Evolutionary conservation across 306 rosid species (phyloP).

Genomic region (Casuarina equisetifolia): DNA sequence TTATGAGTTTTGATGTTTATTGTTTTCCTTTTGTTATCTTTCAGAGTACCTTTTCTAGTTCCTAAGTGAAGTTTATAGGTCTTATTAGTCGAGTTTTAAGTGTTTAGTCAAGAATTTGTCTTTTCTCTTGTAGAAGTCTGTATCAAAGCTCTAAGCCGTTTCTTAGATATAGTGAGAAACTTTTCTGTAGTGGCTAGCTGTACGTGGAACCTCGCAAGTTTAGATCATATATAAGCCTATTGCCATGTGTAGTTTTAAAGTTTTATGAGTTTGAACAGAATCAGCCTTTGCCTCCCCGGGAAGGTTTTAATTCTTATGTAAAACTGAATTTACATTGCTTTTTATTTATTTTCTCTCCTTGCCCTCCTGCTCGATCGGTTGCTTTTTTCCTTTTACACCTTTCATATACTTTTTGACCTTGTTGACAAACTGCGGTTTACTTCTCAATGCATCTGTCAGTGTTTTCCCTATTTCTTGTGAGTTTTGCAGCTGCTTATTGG

Average conservation of each 20-base stretch:
- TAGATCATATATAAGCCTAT: neutral
- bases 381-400: too few relatives aligned
- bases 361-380: neutral
- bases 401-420: neutral
- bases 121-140: neutral
- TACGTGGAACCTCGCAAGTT: neutral
- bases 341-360: neutral
- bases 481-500: constrained; percentile 11
- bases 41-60: neutral
- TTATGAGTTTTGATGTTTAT: too few relatives aligned
- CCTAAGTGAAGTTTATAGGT: neutral
- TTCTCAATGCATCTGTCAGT: constrained; percentile 10
- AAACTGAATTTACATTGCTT: neutral
- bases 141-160: neutral
- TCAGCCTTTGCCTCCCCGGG: neutral
- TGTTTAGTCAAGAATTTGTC: neutral
- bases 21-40: neutral
- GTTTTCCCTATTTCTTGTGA: constrained; percentile 5
- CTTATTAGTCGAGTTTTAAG: neutral
- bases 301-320: neutral
- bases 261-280: neutral
- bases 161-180: neutral
- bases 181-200: neutral
- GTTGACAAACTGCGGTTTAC: neutral
- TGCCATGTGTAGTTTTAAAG: neutral